These are phyloP conservation scores for Hyaloscypha bicolor DNA, from an alignment of 495 filamentous ascomycete species.

Conservation along the genomic window DNA sequence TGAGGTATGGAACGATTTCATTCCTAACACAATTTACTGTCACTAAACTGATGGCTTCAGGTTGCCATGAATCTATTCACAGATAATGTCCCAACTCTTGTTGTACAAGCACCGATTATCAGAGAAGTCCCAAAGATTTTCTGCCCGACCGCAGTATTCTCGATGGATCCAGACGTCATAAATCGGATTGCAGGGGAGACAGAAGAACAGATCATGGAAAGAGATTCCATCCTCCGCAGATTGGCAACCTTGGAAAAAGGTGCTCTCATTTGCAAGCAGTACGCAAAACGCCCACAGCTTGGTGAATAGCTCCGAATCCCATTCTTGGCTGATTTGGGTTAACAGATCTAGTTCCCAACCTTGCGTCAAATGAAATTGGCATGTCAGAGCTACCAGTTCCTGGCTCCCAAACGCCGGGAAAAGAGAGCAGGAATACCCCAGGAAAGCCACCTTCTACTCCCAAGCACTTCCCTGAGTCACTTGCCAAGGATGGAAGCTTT, in stretches of 20 bases:
- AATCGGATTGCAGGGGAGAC: slow-evolving; percentile 24
- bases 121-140: slow-evolving; percentile 18
- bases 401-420: no score
- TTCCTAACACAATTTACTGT: neutral
- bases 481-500: neutral
- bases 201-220: slow-evolving; percentile 19
- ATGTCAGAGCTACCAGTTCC: neutral
- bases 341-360: neutral
- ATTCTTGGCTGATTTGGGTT: neutral
- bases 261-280: slow-evolving; percentile 33
- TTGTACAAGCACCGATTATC: slow-evolving; percentile 27
- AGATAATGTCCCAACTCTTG: slow-evolving; percentile 40
- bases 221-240: slow-evolving; percentile 26
- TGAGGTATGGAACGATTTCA: slow-evolving; percentile 33
- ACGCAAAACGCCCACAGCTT: slow-evolving; percentile 14
- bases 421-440: neutral
- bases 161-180: slow-evolving; percentile 20
- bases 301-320: neutral
- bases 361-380: neutral
- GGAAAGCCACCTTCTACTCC: slow-evolving; percentile 3
- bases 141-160: slow-evolving; percentile 24
- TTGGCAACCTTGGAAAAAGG: slow-evolving; percentile 33
- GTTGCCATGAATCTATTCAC: slow-evolving; percentile 39
- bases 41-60: slow-evolving; percentile 22
- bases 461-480: neutral